Base-by-base conservation (phyloP, 495 filamentous ascomycete species). In the Xylaria curta region DNA sequence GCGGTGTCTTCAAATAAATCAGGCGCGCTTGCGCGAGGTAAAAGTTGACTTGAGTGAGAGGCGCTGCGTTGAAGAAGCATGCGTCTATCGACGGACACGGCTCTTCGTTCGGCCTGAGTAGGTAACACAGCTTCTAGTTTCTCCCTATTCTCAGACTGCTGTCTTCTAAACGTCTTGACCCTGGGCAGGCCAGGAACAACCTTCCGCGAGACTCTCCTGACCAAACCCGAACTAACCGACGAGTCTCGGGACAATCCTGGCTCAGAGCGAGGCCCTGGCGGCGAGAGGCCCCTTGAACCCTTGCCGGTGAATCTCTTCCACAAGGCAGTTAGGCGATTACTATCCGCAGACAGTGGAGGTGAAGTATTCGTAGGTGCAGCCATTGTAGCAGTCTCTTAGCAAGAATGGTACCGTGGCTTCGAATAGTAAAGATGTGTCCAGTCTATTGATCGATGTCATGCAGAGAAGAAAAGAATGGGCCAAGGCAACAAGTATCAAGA, bases 131-230 rank as follows among this genome's bases (percentile, higher is more conserved):
- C 90, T 61, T 90, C 85, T 33, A 97, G 85, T 70, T 87, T 90
- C 73, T 94, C 90, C 72, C 93, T 86, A 70, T 85, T 86, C 79
- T 97, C 95, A 31, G 92, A 93, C 75, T 91, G 88, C 76, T 94
- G 93, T 75, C 94, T 87, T 79, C 90, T 91, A 80, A 95, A 93
- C 4, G 92, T 94, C 64, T 89, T 86, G 13, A 90, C 82, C 67
- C 93, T 87, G 44, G 94, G 93, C 49, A 97, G 82, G 19, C 91
- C 91, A 12, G 93, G 91, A n/a, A 95, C 89, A 1, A 94, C 94
- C 72, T 87, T 91, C 72, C 91, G 83, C 19, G 91, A 91, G 46
- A 89, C 77, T 71, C 89, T 87, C 66, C 90, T 84, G 33, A 82
- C 83, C 33, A 88, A 66, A 46, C 85, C 82, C 62, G 87, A 81